phyloP scores from a whole-genome alignment of 768 basidiomycete species.

The Panus rudis region DNA sequence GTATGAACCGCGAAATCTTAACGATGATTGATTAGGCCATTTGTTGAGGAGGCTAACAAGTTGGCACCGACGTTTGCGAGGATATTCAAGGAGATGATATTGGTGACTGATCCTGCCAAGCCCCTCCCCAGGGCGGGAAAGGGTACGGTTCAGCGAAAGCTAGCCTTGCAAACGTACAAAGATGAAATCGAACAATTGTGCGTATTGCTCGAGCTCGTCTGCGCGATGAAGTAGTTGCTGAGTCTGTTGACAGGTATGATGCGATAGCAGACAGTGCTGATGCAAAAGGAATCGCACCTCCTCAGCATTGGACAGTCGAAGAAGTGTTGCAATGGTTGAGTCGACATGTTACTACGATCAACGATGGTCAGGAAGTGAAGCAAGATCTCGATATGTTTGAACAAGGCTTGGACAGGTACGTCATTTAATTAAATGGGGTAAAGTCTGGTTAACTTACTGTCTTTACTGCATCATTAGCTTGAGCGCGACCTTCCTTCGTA shows the following conservation, averaged over 20 bases:
- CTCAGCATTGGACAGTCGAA: not conserved
- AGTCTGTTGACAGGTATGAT: not conserved
- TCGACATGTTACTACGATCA: not conserved
- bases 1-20: not conserved
- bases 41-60: conserved; percentile 16
- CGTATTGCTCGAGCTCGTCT: no score
- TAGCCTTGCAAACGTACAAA: conserved; percentile 5
- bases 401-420: conserved; percentile 31
- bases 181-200: conserved; percentile 13
- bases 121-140: conserved; percentile 16
- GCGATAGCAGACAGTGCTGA: not conserved
- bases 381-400: conserved; percentile 20
- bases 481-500: conserved; percentile 9
- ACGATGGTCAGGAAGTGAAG: not conserved
- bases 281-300: not conserved
- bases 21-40: conserved; percentile 7
- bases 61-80: conserved; percentile 14
- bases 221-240: not conserved
- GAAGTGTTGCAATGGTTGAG: not conserved
- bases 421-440: not conserved
- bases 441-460: not conserved
- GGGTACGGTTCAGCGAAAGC: conserved; percentile 12
- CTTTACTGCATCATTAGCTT: conserved; percentile 1
- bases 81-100: conserved; percentile 22
- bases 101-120: conserved; percentile 14